A percentile compares a stretch with the other conserved stretches of the same genome.
These are phyloP conservation scores for Cocos nucifera DNA, from an alignment of 176 grass and related monocot species.

Conservation along the genomic window DNA sequence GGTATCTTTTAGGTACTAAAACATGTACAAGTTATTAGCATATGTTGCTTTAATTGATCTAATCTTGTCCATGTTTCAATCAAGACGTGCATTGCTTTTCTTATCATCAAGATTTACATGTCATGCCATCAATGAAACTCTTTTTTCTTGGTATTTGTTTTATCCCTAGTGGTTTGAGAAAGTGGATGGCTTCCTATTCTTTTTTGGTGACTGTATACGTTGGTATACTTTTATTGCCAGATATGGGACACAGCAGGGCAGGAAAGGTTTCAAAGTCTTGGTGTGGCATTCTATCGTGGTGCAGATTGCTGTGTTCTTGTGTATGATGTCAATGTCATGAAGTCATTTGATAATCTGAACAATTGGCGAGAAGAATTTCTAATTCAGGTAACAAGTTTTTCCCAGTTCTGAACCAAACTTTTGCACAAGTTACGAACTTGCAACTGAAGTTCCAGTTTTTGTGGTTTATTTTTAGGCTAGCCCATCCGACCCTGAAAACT, in stretches of 20 bases:
- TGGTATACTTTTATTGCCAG: conserved; percentile 21
- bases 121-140: too few species aligned
- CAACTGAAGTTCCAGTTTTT: conserved; percentile 3
- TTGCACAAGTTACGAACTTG: too few species aligned
- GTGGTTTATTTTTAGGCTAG: conserved; percentile 42
- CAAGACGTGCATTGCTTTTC: too few species aligned
- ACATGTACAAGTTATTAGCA: too few species aligned
- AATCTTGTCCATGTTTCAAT: too few species aligned
- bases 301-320: conserved; percentile 87
- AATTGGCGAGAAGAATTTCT: conserved; percentile 92
- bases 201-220: too few species aligned
- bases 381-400: conserved; percentile 51
- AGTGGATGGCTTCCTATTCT: too few species aligned
- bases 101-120: too few species aligned
- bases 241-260: conserved; percentile 91
- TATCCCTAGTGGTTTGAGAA: too few species aligned
- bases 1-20: too few species aligned
- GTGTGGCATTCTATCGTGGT: conserved; percentile 81
- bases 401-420: background rate
- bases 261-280: conserved; percentile 82
- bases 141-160: too few species aligned
- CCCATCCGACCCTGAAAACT: conserved; percentile 78
- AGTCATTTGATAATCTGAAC: conserved; percentile 87
- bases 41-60: too few species aligned
- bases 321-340: conserved; percentile 80